phyloP scores from a whole-genome alignment of 345 rosid species.

The Ricinus communis region DNA sequence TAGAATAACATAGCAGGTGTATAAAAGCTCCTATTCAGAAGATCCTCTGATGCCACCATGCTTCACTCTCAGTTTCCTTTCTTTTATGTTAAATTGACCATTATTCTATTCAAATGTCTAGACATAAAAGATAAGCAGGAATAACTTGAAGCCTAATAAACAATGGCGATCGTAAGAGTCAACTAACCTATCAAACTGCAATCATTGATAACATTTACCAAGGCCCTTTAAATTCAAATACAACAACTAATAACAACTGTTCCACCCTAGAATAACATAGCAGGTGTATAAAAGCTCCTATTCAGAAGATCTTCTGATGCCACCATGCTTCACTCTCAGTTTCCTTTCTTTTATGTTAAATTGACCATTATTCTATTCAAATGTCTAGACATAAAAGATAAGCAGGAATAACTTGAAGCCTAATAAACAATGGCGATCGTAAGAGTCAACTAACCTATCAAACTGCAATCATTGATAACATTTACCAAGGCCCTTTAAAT shows the following conservation, averaged over 20 bases:
- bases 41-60: background rate
- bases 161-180: background rate
- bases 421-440: too few relatives aligned
- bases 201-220: background rate
- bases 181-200: background rate
- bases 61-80: background rate
- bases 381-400: background rate
- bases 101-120: background rate
- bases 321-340: background rate
- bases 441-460: background rate
- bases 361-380: background rate
- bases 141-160: too few relatives aligned
- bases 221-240: background rate
- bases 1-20: background rate
- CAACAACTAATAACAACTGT: too few relatives aligned
- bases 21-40: background rate
- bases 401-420: too few relatives aligned
- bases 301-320: background rate
- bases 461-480: background rate
- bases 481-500: background rate
- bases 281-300: background rate
- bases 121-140: background rate
- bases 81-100: background rate
- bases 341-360: background rate
- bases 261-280: background rate